Base-by-base conservation (phyloP, 2,329 filamentous ascomycete genomes). In the Venturia nashicola region DNA sequence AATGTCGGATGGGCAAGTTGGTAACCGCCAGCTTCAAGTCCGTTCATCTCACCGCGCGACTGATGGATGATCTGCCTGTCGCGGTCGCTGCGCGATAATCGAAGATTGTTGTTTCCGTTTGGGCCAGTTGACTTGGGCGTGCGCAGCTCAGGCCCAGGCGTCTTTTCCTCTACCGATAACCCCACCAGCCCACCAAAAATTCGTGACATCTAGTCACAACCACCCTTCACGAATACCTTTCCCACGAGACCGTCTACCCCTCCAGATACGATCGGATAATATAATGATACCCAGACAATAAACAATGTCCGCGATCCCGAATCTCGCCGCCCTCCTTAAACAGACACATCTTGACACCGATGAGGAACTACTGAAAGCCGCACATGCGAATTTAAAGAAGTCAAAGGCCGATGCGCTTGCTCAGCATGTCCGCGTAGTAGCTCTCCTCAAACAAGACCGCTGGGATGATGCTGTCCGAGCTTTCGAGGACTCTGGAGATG, bases 381-480 rank as follows among this genome's bases (percentile, higher is more conserved):
- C 85, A 68, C 82, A 86, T 70, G 77, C 76, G 42, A 75, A 77
- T 0, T 76, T 87, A 59, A 80, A 83, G 71, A 81, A 81, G 65
- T 81, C 80, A n/a, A 87, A 86, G 71, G 73, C 73, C 62, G 81
- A 87, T 68, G 65, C 78, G 34, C 77, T 83, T 48, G 86, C 87
- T 62, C 85, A 87, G 44, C 86, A 87, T 72, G 87, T 86, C 43
- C 86, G 87, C 66, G 81, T 88, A 16, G 82, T 93, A 55, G 89
- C 90, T 27, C 81, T 94, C 23, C 80, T 94, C 67, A 91, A 91
- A 73, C 83, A 94, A 69, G 90, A 94, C 75, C 87, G 89, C 65
- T 94, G 88, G 74, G 84, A 89, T 65, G 90, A 94, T 73, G 89
- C 88, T 57, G 78, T 91, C 59, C 84, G 84, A 65, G 82, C 84